These are phyloP conservation scores for Bipolaris sorokiniana DNA, from an alignment of 2,329 filamentous ascomycete genomes.

Conservation along the genomic window DNA sequence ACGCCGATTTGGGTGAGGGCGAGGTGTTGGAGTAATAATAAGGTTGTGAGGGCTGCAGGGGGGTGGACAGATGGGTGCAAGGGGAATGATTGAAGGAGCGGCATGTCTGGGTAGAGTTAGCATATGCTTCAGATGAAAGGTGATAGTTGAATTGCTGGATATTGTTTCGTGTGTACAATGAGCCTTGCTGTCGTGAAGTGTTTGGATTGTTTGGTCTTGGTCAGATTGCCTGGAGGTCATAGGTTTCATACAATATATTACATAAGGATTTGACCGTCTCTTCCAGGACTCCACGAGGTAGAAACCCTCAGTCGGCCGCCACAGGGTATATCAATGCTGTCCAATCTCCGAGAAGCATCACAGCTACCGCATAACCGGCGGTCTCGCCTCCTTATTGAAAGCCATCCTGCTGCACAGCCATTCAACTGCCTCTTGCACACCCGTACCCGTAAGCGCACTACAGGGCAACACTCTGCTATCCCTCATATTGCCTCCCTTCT, in stretches of 20 bases:
- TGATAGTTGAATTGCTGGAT: background rate
- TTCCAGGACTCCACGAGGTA: background rate
- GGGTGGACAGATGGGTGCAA: background rate
- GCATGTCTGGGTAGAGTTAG: background rate
- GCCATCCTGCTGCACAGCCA: slow-evolving; percentile 91
- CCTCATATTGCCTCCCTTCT: slow-evolving; percentile 82
- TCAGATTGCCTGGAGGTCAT: background rate
- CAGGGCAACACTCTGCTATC: slow-evolving; percentile 91
- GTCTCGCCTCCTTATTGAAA: slow-evolving; percentile 94
- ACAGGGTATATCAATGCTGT: slow-evolving; percentile 11
- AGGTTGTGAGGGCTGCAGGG: slow-evolving; percentile 1
- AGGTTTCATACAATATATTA: background rate
- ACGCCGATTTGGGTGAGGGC: slow-evolving; percentile 1
- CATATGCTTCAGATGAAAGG: background rate
- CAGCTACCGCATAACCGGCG: slow-evolving; percentile 82
- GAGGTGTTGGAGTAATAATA: slow-evolving; percentile 2
- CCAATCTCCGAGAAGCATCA: background rate
- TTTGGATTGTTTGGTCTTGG: background rate
- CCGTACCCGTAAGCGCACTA: slow-evolving; percentile 81
- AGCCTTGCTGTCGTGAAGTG: background rate
- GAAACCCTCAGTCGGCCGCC: background rate
- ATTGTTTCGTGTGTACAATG: background rate
- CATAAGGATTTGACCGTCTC: background rate
- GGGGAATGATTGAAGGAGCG: background rate
- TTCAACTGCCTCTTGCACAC: slow-evolving; percentile 94